These are phyloP conservation scores for Colletotrichum viniferum DNA, from an alignment of 2,329 filamentous ascomycete genomes.

Conservation along the genomic window DNA sequence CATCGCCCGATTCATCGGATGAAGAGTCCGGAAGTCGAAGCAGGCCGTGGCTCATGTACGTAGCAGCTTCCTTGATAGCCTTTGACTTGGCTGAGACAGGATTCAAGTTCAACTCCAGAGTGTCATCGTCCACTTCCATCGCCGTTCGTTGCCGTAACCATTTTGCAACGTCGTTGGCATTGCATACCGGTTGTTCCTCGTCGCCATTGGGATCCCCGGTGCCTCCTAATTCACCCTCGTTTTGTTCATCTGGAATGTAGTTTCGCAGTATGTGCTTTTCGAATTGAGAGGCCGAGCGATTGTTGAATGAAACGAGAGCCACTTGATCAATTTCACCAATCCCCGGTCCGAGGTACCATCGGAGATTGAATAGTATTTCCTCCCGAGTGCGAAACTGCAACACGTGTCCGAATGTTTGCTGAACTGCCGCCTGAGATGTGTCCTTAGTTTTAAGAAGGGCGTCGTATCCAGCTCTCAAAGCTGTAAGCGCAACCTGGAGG, in stretches of 20 bases:
- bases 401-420: neutral
- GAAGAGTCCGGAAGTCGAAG: too few relatives aligned
- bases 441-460: neutral
- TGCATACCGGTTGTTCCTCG: neutral
- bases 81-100: neutral
- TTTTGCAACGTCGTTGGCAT: neutral
- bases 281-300: neutral
- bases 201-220: neutral
- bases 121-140: neutral
- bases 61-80: neutral
- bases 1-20: neutral
- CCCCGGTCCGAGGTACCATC: neutral
- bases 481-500: neutral
- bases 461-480: neutral
- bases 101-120: neutral
- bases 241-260: neutral
- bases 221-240: neutral
- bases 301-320: neutral
- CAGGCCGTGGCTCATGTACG: neutral
- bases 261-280: neutral
- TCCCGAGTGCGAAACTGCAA: neutral
- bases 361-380: neutral
- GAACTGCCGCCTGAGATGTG: neutral
- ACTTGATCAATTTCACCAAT: neutral
- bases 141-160: neutral